Conservation (phyloP, 805 yeast species). For the Saturnispora dispora region DNA sequence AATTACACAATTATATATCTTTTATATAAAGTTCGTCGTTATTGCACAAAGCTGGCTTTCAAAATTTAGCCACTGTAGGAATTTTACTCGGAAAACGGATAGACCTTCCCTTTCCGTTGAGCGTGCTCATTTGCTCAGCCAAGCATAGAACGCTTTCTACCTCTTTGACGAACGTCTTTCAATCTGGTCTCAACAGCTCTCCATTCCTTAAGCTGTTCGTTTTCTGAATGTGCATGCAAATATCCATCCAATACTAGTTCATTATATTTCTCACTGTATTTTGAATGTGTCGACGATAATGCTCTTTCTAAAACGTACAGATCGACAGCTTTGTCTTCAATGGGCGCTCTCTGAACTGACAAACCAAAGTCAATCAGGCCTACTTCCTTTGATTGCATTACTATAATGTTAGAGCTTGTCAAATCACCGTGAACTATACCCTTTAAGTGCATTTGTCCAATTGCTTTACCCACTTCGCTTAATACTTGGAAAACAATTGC, state of each 20-base stretch:
- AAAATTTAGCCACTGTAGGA: not conserved
- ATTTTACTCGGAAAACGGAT: not conserved
- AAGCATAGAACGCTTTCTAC: slow-evolving; percentile 90
- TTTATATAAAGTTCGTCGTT: not conserved
- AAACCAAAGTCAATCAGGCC: slow-evolving; percentile 83
- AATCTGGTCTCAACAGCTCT: slow-evolving; percentile 55
- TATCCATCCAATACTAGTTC: slow-evolving; percentile 71
- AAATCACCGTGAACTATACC: slow-evolving; percentile 91
- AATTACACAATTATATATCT: not conserved
- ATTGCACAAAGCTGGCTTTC: not conserved
- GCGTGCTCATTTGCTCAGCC: slow-evolving; percentile 34
- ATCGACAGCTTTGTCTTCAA: slow-evolving; percentile 97
- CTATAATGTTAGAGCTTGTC: slow-evolving; percentile 78
- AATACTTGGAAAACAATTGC: slow-evolving; percentile 37
- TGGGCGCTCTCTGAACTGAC: slow-evolving; percentile 61
- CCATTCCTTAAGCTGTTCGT: slow-evolving; percentile 32
- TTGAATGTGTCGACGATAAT: slow-evolving; percentile 81
- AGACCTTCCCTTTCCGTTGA: not conserved
- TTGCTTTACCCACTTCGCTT: slow-evolving; percentile 49
- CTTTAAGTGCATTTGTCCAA: slow-evolving; percentile 62
- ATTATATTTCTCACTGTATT: slow-evolving; percentile 52
- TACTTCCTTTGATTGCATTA: slow-evolving; percentile 21
- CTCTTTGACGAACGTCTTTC: slow-evolving; percentile 81
- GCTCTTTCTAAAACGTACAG: slow-evolving; percentile 91
- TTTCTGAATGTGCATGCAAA: slow-evolving; percentile 24